phyloP scores from a whole-genome alignment of 2,329 filamentous ascomycete genomes.

The Fusarium praegraminearum region DNA sequence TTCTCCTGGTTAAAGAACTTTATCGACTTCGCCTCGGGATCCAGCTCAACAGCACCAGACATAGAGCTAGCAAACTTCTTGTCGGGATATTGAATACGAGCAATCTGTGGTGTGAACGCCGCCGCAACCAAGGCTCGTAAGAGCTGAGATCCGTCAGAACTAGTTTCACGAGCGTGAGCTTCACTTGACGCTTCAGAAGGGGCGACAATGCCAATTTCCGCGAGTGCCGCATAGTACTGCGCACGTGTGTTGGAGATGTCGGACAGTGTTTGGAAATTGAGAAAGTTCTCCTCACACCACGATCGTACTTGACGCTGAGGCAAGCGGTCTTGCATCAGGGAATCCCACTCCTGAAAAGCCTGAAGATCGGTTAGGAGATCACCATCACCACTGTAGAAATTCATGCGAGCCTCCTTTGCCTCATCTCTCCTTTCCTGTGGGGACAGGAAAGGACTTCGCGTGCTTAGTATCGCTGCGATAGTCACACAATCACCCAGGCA shows the following conservation, averaged over 20 bases:
- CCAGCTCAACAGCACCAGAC: constrained; percentile 89
- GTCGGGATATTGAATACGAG: constrained; percentile 91
- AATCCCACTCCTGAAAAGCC: constrained; percentile 85
- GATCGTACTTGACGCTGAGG: constrained; percentile 73
- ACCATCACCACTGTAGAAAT: constrained; percentile 82
- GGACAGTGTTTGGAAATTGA: constrained; percentile 83
- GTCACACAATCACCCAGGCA: constrained; percentile 90
- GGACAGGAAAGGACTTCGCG: constrained; percentile 86
- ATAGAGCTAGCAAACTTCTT: constrained; percentile 93
- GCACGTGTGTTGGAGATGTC: constrained; percentile 89
- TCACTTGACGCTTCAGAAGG: constrained; percentile 52
- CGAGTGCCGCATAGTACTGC: constrained; percentile 87
- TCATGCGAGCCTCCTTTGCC: constrained; percentile 78
- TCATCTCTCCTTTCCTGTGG: constrained; percentile 86
- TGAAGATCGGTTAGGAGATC: constrained; percentile 89
- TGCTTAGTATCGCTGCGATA: constrained; percentile 92
- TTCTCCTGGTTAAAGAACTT: constrained; percentile 92
- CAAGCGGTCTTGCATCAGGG: constrained; percentile 68
- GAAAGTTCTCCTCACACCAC: constrained; percentile 89
- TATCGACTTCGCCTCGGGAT: constrained; percentile 91
- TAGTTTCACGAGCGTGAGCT: constrained; percentile 37
- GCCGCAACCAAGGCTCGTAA: constrained; percentile 78
- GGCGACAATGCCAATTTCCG: constrained; percentile 84
- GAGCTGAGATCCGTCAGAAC: constrained; percentile 58
- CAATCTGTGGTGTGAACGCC: constrained; percentile 86